Evolutionary conservation across 2,329 filamentous ascomycete genomes (phyloP).

Genomic region (Alternaria infectoria): DNA sequence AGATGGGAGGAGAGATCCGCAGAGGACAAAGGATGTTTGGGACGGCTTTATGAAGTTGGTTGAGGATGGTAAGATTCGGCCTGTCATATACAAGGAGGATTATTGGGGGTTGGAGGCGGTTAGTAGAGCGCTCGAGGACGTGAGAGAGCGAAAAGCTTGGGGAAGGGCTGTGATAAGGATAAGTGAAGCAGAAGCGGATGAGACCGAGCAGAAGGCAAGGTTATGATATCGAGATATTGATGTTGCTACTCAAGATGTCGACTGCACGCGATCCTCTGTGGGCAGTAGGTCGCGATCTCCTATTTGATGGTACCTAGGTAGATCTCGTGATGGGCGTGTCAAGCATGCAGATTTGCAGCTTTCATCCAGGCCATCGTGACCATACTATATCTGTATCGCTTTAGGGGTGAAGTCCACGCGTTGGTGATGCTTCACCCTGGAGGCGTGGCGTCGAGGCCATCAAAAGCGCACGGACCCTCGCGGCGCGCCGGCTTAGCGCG

Average conservation of each 20-base stretch:
- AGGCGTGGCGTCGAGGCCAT: neutral
- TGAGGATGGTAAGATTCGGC: slow-evolving; percentile 55
- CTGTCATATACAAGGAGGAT: slow-evolving; percentile 57
- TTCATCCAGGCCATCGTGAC: too few relatives aligned
- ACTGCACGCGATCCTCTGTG: neutral
- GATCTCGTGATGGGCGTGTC: neutral
- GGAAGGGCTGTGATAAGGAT: slow-evolving; percentile 64
- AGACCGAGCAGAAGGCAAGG: neutral
- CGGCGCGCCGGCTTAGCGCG: slow-evolving; percentile 24
- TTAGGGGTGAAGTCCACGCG: neutral
- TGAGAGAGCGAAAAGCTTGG: slow-evolving; percentile 58
- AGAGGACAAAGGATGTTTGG: slow-evolving; percentile 59
- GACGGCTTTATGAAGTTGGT: slow-evolving; percentile 58
- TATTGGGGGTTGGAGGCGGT: slow-evolving; percentile 61
- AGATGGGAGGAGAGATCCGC: slow-evolving; percentile 58
- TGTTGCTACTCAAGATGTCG: neutral
- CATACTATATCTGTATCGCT: too few relatives aligned
- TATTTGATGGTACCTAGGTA: neutral
- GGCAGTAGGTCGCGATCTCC: neutral
- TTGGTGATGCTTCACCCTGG: neutral
- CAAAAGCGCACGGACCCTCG: slow-evolving; percentile 16
- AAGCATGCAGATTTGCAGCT: neutral
- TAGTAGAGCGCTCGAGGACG: slow-evolving; percentile 58
- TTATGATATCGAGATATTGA: neutral
- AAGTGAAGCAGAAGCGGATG: slow-evolving; percentile 28